These are phyloP conservation scores for Xylaria sp. DNA, from an alignment of 2,329 filamentous ascomycete genomes.

Conservation along the genomic window DNA sequence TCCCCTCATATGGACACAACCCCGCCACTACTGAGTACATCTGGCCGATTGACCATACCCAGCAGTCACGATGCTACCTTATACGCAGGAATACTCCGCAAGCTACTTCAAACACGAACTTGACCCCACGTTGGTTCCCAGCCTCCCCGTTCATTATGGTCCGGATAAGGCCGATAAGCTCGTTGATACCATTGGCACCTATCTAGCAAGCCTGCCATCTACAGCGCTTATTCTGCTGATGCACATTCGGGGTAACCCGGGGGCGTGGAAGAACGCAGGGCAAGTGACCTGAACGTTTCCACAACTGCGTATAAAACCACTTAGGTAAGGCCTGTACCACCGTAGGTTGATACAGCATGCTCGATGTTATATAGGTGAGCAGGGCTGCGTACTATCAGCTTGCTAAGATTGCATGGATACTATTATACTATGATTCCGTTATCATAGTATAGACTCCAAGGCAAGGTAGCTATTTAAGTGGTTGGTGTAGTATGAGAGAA, in stretches of 20 bases:
- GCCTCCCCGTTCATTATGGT: constrained; percentile 11
- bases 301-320: neutral
- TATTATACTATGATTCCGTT: neutral
- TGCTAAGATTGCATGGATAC: neutral
- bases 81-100: constrained; percentile 18
- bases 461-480: neutral
- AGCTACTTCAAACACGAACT: constrained; percentile 25
- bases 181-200: constrained; percentile 24
- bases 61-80: constrained; percentile 28
- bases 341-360: neutral
- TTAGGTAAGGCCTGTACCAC: neutral
- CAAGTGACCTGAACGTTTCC: neutral
- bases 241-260: constrained; percentile 23
- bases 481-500: constrained; percentile 4
- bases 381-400: neutral
- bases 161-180: constrained; percentile 9
- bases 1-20: neutral
- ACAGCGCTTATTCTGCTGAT: constrained; percentile 23
- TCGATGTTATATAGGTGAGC: neutral
- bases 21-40: neutral
- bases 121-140: constrained; percentile 30
- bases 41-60: neutral
- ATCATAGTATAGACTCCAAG: neutral
- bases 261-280: constrained; percentile 23
- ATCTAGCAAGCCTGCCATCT: neutral